These are phyloP conservation scores for Ceratocystis colombiana DNA, from an alignment of 2,329 filamentous ascomycete genomes.

Conservation along the genomic window DNA sequence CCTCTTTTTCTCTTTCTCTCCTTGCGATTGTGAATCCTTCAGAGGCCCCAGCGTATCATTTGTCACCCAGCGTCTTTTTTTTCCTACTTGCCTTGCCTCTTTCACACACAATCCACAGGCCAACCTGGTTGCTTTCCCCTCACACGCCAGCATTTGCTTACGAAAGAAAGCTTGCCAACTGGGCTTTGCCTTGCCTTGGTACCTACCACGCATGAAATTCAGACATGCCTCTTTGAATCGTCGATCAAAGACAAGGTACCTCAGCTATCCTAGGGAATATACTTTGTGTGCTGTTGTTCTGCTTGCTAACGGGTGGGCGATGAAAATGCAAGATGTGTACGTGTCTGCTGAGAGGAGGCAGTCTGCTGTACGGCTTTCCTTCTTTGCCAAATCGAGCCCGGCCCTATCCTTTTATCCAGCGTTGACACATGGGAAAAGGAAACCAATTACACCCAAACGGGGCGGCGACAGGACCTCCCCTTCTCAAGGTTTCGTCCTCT, in stretches of 20 bases:
- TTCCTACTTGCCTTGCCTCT: not conserved
- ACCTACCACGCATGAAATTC: slow-evolving; percentile 5
- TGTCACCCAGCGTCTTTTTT: not conserved
- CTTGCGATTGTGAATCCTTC: not conserved
- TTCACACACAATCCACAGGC: not conserved
- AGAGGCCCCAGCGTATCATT: slow-evolving; percentile 10
- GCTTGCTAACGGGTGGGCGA: not conserved
- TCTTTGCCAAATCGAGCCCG: not conserved
- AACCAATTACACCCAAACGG: not conserved
- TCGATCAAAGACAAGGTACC: slow-evolving; percentile 12
- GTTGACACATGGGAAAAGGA: not conserved
- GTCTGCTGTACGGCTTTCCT: not conserved
- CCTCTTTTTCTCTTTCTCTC: too few species aligned
- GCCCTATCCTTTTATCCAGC: not conserved
- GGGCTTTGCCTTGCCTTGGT: not conserved
- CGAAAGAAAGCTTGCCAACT: not conserved
- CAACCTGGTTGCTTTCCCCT: not conserved
- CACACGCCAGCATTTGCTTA: slow-evolving; percentile 3
- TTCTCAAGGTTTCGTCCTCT: not conserved
- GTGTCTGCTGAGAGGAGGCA: not conserved
- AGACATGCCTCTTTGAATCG: not conserved
- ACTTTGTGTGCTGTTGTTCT: not conserved
- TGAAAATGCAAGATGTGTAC: too few species aligned
- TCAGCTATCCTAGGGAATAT: not conserved
- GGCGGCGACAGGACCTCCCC: not conserved